phyloP scores from a whole-genome alignment of 2,329 filamentous ascomycete species.

The Epichloe sp. region DNA sequence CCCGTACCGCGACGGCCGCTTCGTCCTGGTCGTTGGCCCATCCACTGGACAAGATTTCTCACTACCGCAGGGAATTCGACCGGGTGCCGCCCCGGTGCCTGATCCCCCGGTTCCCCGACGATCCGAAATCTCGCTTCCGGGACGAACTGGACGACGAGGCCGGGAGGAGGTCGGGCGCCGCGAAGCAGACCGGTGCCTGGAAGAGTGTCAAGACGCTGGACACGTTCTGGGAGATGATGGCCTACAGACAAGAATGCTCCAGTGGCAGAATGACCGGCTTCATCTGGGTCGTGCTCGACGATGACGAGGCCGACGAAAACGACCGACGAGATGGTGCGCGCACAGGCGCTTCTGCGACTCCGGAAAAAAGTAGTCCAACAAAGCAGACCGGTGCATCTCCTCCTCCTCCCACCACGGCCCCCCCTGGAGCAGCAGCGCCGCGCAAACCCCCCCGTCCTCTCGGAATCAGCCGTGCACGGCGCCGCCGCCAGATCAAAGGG shows the following conservation, averaged over 20 bases:
- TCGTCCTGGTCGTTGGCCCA: slow-evolving; percentile 56
- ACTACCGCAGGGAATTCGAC: slow-evolving; percentile 44
- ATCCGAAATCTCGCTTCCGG: slow-evolving; percentile 83
- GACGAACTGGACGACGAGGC: slow-evolving; percentile 81
- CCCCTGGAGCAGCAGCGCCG: slow-evolving; percentile 21
- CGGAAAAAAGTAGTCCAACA: slow-evolving; percentile 23
- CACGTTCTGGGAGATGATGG: slow-evolving; percentile 99
- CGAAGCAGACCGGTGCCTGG: slow-evolving; percentile 57
- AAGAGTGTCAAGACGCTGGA: slow-evolving; percentile 69
- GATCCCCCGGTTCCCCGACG: slow-evolving; percentile 84
- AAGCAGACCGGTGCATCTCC: slow-evolving; percentile 10
- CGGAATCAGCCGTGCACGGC: no score
- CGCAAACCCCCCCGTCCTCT: no score
- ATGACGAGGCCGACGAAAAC: slow-evolving; percentile 13
- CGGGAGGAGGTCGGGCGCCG: slow-evolving; percentile 39
- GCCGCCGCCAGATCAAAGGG: not conserved
- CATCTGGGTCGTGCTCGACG: slow-evolving; percentile 79
- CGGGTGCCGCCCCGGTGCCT: slow-evolving; percentile 66
- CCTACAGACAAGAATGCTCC: slow-evolving; percentile 89
- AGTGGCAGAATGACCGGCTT: slow-evolving; percentile 88
- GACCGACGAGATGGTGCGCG: not conserved
- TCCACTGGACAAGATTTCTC: slow-evolving; percentile 52
- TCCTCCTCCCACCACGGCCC: slow-evolving; percentile 12
- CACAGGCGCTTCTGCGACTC: not conserved
- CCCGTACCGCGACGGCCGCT: slow-evolving; percentile 31